These are phyloP conservation scores for Helotiales sp. DNA, from an alignment of 2,329 filamentous ascomycete species.

Conservation along the genomic window DNA sequence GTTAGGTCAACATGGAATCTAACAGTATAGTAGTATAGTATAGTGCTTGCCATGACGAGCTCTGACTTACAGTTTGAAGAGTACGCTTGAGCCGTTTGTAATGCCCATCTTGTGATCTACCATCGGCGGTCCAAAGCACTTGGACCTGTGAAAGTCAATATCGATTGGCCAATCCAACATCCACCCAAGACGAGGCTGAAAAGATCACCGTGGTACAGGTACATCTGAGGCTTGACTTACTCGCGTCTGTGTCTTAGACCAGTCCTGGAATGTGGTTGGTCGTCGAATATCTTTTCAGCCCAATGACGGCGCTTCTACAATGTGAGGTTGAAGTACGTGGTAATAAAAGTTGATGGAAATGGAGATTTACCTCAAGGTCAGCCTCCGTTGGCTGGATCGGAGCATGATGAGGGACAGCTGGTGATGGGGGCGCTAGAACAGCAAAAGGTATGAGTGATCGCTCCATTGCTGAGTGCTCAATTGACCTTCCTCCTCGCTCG, in stretches of 20 bases:
- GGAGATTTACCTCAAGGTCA: slow-evolving; percentile 37
- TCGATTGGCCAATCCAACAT: slow-evolving; percentile 20
- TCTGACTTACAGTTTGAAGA: slow-evolving; percentile 58
- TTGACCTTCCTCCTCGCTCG: background rate
- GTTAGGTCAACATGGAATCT: background rate
- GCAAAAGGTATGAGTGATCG: slow-evolving; percentile 31
- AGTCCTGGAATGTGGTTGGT: slow-evolving; percentile 56
- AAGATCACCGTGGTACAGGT: slow-evolving; percentile 16
- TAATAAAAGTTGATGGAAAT: slow-evolving; percentile 5
- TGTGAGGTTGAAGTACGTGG: slow-evolving; percentile 24
- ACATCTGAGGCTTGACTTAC: slow-evolving; percentile 40
- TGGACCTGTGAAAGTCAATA: slow-evolving; percentile 47
- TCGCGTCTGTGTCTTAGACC: slow-evolving; percentile 50
- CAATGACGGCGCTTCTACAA: slow-evolving; percentile 57
- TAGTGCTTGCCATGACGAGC: background rate
- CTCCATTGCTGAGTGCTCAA: slow-evolving; percentile 20
- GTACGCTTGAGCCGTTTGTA: slow-evolving; percentile 53
- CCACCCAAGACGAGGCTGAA: slow-evolving; percentile 21
- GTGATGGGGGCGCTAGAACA: slow-evolving; percentile 33
- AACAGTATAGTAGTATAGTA: no score
- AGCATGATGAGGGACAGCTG: slow-evolving; percentile 29
- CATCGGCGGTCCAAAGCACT: slow-evolving; percentile 53
- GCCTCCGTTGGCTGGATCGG: slow-evolving; percentile 28
- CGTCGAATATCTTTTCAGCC: slow-evolving; percentile 65
- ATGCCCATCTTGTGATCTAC: slow-evolving; percentile 52